Conservation (phyloP, 495 filamentous ascomycete species). For the Podospora comata region DNA sequence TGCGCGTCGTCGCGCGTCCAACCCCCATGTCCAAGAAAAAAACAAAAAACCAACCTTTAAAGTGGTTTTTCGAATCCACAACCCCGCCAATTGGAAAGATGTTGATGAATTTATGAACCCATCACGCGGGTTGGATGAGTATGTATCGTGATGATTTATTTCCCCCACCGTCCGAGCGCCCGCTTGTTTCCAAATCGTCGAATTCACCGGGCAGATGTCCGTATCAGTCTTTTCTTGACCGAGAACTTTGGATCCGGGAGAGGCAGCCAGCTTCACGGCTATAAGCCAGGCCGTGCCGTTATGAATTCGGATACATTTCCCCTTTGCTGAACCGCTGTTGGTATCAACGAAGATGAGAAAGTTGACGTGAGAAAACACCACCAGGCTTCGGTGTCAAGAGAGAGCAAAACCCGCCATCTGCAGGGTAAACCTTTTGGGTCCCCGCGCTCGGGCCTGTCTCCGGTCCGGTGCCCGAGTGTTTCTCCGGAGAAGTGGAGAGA, state of each 20-base stretch:
- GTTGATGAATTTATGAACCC: background rate
- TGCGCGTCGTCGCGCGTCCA: background rate
- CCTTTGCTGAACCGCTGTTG: background rate
- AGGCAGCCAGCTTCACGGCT: slow-evolving; percentile 7
- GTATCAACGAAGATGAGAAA: background rate
- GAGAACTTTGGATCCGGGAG: background rate
- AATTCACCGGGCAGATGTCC: background rate
- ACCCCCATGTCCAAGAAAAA: too few relatives aligned
- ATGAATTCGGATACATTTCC: background rate
- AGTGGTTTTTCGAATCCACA: background rate
- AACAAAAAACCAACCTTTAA: background rate
- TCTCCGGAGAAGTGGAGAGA: slow-evolving; percentile 2
- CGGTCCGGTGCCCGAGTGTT: background rate
- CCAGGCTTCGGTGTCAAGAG: background rate
- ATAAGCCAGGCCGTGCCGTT: slow-evolving; percentile 8
- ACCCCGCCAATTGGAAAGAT: background rate
- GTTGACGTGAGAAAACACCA: slow-evolving; percentile 1
- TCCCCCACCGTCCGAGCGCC: background rate
- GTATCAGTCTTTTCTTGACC: background rate
- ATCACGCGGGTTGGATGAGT: background rate
- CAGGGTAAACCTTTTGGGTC: background rate
- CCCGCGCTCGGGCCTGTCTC: slow-evolving; percentile 1
- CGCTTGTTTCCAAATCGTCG: background rate
- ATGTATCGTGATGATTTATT: background rate
- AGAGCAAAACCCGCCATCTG: background rate